phyloP scores from a whole-genome alignment of 139 green algal genomes.

The Haematococcus sp. region DNA sequence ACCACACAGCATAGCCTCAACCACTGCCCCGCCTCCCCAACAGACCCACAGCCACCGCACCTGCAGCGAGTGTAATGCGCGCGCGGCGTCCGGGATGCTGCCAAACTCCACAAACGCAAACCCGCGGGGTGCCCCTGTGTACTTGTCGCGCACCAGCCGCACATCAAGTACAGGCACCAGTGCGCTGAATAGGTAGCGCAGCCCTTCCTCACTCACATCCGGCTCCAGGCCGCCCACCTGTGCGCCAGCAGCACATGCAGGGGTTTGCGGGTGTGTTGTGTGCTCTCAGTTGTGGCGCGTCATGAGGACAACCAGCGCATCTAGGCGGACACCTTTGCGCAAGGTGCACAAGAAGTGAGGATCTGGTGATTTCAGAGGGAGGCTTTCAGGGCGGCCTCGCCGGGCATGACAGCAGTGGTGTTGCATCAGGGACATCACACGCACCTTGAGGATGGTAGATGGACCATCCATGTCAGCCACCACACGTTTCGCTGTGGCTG shows the following conservation, averaged over 20 bases:
- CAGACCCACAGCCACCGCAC: slow-evolving; percentile 4
- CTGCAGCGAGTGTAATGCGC: slow-evolving; percentile 36
- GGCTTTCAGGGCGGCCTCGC: too few species aligned
- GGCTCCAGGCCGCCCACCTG: neutral
- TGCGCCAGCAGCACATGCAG: neutral
- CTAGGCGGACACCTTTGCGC: too few species aligned
- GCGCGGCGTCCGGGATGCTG: slow-evolving; percentile 38
- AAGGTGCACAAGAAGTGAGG: too few species aligned
- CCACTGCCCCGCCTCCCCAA: too few species aligned
- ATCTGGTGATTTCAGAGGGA: too few species aligned
- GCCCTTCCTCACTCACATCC: slow-evolving; percentile 52
- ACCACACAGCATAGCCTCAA: too few species aligned
- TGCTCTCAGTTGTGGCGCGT: too few species aligned
- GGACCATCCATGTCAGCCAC: slow-evolving; percentile 27
- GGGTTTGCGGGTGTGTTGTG: slow-evolving; percentile 9
- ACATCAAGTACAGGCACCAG: slow-evolving; percentile 57
- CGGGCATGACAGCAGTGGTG: too few species aligned
- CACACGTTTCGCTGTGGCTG: slow-evolving; percentile 38
- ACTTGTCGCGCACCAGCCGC: slow-evolving; percentile 70
- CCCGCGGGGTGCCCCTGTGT: slow-evolving; percentile 55
- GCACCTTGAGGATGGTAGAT: slow-evolving; percentile 50
- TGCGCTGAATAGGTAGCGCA: slow-evolving; percentile 47
- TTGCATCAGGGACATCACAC: too few species aligned
- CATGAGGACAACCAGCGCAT: too few species aligned
- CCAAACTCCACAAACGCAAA: slow-evolving; percentile 63